phyloP scores from a whole-genome alignment of 202 grass and related monocot species.

The Brachypodium distachyon region DNA sequence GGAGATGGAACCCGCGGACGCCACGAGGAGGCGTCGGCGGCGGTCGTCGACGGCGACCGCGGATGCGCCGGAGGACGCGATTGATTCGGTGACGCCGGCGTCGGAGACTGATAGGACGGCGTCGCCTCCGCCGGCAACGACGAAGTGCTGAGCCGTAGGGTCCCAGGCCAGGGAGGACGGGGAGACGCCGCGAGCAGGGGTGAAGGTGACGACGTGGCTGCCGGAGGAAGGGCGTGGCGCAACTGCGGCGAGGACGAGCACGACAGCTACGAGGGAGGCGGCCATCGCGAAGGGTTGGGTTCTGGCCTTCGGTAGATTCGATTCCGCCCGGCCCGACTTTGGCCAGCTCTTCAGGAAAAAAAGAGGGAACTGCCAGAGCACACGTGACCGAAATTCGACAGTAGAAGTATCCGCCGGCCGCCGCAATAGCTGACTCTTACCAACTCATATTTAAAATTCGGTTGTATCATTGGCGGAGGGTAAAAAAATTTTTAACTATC shows the following conservation, averaged over 20 bases:
- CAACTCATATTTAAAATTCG: too few relatives aligned
- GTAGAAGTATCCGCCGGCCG: too few relatives aligned
- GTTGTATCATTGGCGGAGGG: too few relatives aligned
- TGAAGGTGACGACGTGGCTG: conserved; percentile 49
- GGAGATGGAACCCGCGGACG: conserved; percentile 32
- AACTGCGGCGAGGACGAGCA: conserved; percentile 25
- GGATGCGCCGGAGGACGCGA: conserved; percentile 32
- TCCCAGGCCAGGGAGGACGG: conserved; percentile 74
- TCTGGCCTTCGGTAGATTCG: background rate
- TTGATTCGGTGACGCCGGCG: conserved; percentile 59
- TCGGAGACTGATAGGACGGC: conserved; percentile 69
- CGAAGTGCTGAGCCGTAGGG: conserved; percentile 61
- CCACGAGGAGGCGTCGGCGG: conserved; percentile 64
- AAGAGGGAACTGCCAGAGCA: background rate
- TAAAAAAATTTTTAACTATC: too few relatives aligned
- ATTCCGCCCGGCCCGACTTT: background rate
- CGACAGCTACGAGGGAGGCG: background rate
- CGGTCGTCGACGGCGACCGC: conserved; percentile 36
- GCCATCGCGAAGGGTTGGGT: background rate
- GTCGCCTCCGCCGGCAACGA: conserved; percentile 47
- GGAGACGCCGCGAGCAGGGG: conserved; percentile 6
- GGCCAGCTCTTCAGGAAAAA: background rate
- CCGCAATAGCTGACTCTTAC: too few relatives aligned
- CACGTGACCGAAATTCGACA: too few relatives aligned
- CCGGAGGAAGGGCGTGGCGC: conserved; percentile 8